These are phyloP conservation scores for Ustilago nuda DNA, from an alignment of 1,284 basidiomycete genomes.

Conservation along the genomic window DNA sequence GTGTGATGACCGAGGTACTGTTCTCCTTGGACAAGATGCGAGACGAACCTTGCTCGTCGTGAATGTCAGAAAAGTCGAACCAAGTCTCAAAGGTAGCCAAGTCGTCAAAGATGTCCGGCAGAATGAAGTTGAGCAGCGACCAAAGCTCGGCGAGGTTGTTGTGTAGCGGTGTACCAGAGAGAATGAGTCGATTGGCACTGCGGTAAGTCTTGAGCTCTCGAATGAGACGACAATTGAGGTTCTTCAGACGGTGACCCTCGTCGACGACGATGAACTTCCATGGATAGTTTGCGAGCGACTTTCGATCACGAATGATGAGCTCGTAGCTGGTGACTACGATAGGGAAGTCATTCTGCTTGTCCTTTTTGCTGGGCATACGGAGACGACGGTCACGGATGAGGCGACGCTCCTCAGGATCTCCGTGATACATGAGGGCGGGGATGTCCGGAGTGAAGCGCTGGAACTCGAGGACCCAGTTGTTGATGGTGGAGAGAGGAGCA, in stretches of 20 bases:
- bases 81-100: constrained; percentile 90
- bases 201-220: constrained; percentile 88
- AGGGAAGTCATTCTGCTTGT: constrained; percentile 50
- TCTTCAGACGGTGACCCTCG: constrained; percentile 94
- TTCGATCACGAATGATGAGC: constrained; percentile 77
- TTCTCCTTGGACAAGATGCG: constrained; percentile 73
- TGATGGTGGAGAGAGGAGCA: constrained; percentile 88
- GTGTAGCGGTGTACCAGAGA: constrained; percentile 94
- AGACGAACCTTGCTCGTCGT: constrained; percentile 40
- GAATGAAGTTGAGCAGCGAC: constrained; percentile 87
- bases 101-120: constrained; percentile 81
- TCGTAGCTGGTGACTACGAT: constrained; percentile 92
- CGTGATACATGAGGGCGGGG: constrained; percentile 89
- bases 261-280: constrained; percentile 91
- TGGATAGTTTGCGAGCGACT: constrained; percentile 48
- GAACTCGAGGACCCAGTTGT: constrained; percentile 93
- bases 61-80: constrained; percentile 69
- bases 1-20: constrained; percentile 71
- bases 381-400: constrained; percentile 74
- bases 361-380: constrained; percentile 35
- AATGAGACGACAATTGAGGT: constrained; percentile 88
- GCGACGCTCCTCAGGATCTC: constrained; percentile 80
- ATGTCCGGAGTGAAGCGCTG: constrained; percentile 77
- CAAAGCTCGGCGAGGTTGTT: constrained; percentile 95
- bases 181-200: constrained; percentile 86